Conservation (phyloP, 139 green algal genomes). For the Auxenochlorella pyrenoidosa region DNA sequence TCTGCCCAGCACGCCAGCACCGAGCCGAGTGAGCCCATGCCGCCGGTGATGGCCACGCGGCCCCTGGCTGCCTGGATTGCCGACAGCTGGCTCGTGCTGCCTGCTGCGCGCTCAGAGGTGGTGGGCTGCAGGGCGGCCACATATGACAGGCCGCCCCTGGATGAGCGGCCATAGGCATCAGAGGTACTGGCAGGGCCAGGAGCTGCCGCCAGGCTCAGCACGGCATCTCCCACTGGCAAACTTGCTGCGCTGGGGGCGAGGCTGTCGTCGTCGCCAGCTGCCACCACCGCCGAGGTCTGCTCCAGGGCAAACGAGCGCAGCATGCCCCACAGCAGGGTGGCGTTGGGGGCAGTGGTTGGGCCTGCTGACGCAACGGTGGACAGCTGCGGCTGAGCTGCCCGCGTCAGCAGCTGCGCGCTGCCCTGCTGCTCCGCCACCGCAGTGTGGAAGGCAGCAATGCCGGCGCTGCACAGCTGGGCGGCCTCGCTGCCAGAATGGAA, state of each 20-base stretch:
- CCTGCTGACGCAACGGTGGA: background rate
- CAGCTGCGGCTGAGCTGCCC: constrained; percentile 12
- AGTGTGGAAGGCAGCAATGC: constrained; percentile 16
- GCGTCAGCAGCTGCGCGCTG: background rate
- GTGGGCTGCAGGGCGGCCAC: constrained; percentile 8
- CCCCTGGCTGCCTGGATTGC: constrained; percentile 2
- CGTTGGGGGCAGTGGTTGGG: background rate
- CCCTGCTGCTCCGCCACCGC: background rate
- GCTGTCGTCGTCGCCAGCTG: background rate
- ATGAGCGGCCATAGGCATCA: constrained; percentile 9
- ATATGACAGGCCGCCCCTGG: background rate
- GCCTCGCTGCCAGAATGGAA: background rate
- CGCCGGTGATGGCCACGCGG: constrained; percentile 68
- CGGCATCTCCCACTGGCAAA: background rate
- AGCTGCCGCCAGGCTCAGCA: background rate
- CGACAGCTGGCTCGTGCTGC: background rate
- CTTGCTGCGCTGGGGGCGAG: background rate
- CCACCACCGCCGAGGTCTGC: background rate
- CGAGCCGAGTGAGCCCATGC: constrained; percentile 71
- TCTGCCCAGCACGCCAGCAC: constrained; percentile 71
- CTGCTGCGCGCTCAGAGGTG: background rate
- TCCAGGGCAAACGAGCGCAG: constrained; percentile 34
- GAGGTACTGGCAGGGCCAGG: background rate
- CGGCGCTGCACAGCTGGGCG: constrained; percentile 3
- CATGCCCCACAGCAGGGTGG: constrained; percentile 45